Base-by-base conservation (phyloP, 2,329 filamentous ascomycete genomes). In the Coleophoma crateriformis region DNA sequence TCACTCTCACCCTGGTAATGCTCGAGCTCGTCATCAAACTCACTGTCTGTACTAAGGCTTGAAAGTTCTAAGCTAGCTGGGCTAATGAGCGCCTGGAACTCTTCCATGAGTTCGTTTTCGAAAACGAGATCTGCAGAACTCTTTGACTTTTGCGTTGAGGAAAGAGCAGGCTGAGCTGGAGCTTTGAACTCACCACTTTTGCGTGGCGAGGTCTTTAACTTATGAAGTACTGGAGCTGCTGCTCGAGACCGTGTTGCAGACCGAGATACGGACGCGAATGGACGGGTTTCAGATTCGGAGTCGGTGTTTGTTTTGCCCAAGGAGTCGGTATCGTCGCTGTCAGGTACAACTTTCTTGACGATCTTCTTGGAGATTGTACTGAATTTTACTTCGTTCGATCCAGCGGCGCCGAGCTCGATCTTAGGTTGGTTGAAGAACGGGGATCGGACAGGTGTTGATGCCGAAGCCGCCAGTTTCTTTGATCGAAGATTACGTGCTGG, bases 311-410 rank as follows among this genome's bases (percentile, higher is more conserved):
- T 27, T 27, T 27, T 10, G 8, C 7, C 27, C 7, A 27, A 27
- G 5, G 46, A 42, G 27, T 48, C 47, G 15, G 42, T 40, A 32
- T 43, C 42, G 14, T 46, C 43, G 20, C 40, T 45, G 14, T 45
- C 42, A 39, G 19, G 33, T 12, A 32, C 33, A n/a, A 39, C 33
- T 17, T 41, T 33, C n/a, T 32, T 37, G 8, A 6, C 2, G 12
- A 10, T 44, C 8, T 19, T n/a, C n/a, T n/a, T 43, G 5, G 45
- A 37, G 6, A 38, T 42, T 27, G 27, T 27, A 19, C 41, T 46
- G 33, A 59, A 61, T 3, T 50, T 57, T 15, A 61, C 50, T n/a
- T 49, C 35, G 47, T 63, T 64, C 3, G 54, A 54, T 35, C 58
- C 57, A 45, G 54, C 54, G 2, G 61, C 37, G 41, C 51, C 51